Evolutionary conservation across 345 rosid species (phyloP).

Genomic region (Limnanthes douglasii): DNA sequence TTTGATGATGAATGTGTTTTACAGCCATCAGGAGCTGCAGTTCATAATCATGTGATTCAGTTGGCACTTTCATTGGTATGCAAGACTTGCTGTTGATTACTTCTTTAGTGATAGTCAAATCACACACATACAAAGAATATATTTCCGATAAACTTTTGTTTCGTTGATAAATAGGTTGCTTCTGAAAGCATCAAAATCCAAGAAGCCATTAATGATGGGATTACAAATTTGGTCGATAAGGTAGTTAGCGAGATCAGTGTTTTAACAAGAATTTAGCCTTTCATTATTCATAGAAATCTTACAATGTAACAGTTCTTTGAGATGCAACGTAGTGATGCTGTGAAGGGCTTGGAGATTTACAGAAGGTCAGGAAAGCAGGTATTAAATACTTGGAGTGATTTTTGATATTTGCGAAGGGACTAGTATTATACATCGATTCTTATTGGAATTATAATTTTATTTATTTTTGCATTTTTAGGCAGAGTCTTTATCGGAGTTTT

Average conservation of each 20-base stretch:
- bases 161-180: constrained; percentile 53
- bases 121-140: too few species aligned
- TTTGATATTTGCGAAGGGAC: too few species aligned
- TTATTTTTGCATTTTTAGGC: constrained; percentile 36
- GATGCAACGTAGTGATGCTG: constrained; percentile 82
- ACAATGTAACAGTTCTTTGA: constrained; percentile 72
- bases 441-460: background rate
- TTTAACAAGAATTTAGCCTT: constrained; percentile 5
- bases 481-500: constrained; percentile 85
- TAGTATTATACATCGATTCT: constrained; percentile 1
- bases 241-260: constrained; percentile 17
- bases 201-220: constrained; percentile 82
- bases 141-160: too few species aligned
- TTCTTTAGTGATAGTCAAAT: too few species aligned
- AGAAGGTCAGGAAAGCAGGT: constrained; percentile 91
- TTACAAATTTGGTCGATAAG: constrained; percentile 88
- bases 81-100: constrained; percentile 6
- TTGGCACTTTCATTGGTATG: constrained; percentile 84
- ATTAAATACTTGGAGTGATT: constrained; percentile 6
- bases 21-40: constrained; percentile 93
- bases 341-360: constrained; percentile 70
- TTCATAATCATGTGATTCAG: constrained; percentile 65
- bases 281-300: constrained; percentile 7
- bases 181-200: constrained; percentile 79
- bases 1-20: constrained; percentile 9